phyloP scores from a whole-genome alignment of 768 basidiomycete species.

The Naematelia aurantialba region DNA sequence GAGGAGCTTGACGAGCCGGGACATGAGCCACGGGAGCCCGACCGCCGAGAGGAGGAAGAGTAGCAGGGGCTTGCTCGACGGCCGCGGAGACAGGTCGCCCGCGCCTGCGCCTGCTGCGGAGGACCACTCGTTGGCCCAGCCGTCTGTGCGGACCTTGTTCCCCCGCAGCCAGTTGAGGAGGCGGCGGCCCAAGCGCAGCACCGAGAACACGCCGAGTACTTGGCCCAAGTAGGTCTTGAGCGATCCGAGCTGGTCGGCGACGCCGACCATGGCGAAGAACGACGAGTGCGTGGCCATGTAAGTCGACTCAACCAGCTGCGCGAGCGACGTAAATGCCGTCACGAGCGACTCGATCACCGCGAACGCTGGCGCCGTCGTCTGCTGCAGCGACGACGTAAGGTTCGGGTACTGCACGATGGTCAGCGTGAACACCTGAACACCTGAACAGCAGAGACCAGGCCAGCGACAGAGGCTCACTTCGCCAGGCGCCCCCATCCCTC shows the following conservation, averaged over 20 bases:
- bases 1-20: constrained; percentile 75
- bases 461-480: constrained; percentile 44
- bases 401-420: constrained; percentile 56
- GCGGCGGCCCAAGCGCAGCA: constrained; percentile 57
- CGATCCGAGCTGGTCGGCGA: constrained; percentile 89
- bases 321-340: constrained; percentile 87
- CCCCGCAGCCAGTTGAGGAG: constrained; percentile 66
- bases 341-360: constrained; percentile 90
- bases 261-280: constrained; percentile 85
- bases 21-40: constrained; percentile 90
- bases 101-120: constrained; percentile 23
- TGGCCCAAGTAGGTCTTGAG: constrained; percentile 88
- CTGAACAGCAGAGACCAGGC: neutral
- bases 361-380: constrained; percentile 88
- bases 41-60: constrained; percentile 90
- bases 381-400: constrained; percentile 81
- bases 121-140: constrained; percentile 50
- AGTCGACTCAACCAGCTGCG: constrained; percentile 95
- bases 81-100: constrained; percentile 31
- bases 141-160: constrained; percentile 44
- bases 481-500: constrained; percentile 59
- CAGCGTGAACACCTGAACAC: neutral
- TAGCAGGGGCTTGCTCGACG: constrained; percentile 83
- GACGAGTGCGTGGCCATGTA: constrained; percentile 96
- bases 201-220: constrained; percentile 84